phyloP scores from a whole-genome alignment of 257 asterid species.

The Henckelia pumila region DNA sequence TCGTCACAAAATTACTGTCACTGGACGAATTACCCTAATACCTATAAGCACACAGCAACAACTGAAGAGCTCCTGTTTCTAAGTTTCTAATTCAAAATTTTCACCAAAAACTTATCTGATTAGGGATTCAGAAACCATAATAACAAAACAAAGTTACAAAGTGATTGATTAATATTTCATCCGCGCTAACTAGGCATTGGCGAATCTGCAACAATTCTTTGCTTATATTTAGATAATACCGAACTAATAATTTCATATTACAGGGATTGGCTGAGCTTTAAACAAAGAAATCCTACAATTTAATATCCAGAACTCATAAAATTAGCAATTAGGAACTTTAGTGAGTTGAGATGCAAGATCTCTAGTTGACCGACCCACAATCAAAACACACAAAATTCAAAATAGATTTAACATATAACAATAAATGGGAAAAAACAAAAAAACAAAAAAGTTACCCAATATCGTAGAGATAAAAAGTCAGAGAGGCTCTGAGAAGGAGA shows the following conservation, averaged over 20 bases:
- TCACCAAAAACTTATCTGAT: background rate
- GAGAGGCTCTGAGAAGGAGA: conserved; percentile 61
- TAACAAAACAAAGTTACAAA: background rate
- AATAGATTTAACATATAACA: background rate
- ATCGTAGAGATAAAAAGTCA: conserved; percentile 71
- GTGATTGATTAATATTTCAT: background rate
- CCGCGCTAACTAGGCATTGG: background rate
- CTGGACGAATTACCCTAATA: background rate
- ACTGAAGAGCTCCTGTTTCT: background rate
- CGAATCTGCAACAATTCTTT: too few species aligned
- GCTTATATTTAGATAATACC: background rate
- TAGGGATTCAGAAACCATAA: background rate
- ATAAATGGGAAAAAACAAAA: background rate
- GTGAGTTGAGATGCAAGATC: background rate
- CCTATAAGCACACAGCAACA: background rate
- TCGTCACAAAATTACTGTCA: background rate
- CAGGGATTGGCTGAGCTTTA: background rate
- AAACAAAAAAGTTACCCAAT: conserved; percentile 71
- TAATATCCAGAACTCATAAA: background rate
- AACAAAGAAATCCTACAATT: background rate
- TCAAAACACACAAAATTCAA: conserved; percentile 1
- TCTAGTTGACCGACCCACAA: conserved; percentile 21
- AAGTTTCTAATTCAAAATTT: background rate
- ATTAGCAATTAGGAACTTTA: background rate
- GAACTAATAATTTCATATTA: too few species aligned